Conservation (phyloP, 1,139 yeast species). For the Yamadazyma conglobata region DNA sequence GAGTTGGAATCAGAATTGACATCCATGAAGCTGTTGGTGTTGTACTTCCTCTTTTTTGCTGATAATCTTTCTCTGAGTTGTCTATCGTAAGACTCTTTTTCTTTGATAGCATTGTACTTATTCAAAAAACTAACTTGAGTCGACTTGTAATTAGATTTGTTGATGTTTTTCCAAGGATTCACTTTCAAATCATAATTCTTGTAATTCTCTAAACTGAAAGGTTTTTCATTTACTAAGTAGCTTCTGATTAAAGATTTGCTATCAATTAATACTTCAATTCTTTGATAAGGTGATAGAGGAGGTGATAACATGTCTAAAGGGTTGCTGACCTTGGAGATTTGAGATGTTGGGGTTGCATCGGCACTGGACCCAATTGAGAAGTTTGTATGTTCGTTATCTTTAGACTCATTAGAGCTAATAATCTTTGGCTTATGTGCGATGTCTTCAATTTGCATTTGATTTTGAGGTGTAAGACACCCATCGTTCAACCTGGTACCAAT, state of each 20-base stretch:
- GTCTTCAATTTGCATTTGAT: constrained; percentile 13
- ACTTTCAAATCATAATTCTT: constrained; percentile 46
- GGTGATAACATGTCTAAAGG: constrained; percentile 50
- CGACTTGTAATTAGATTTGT: constrained; percentile 37
- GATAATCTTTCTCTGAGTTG: constrained; percentile 8
- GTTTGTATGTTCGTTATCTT: constrained; percentile 1
- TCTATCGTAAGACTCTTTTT: constrained; percentile 16
- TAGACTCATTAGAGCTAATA: constrained; percentile 1
- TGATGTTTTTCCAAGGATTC: constrained; percentile 48
- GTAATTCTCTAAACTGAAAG: constrained; percentile 48
- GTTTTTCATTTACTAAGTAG: constrained; percentile 20
- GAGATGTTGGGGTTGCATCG: constrained; percentile 1
- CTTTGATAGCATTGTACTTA: constrained; percentile 39
- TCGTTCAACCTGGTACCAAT: constrained; percentile 25
- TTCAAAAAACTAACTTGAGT: constrained; percentile 49
- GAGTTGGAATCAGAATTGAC: constrained; percentile 21
- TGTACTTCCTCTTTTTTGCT: constrained; percentile 25
- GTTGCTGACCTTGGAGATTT: neutral
- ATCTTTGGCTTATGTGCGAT: constrained; percentile 1
- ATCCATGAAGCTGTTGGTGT: constrained; percentile 23
- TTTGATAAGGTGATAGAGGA: constrained; percentile 61
- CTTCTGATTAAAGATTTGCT: constrained; percentile 13
- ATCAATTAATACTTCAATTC: constrained; percentile 13
- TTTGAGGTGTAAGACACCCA: constrained; percentile 41
- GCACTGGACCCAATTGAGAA: neutral